A percentile compares a stretch with the other conserved stretches of the same genome.
These are phyloP conservation scores for Fistulina hepatica DNA, from an alignment of 1,284 basidiomycete genomes.

Conservation along the genomic window DNA sequence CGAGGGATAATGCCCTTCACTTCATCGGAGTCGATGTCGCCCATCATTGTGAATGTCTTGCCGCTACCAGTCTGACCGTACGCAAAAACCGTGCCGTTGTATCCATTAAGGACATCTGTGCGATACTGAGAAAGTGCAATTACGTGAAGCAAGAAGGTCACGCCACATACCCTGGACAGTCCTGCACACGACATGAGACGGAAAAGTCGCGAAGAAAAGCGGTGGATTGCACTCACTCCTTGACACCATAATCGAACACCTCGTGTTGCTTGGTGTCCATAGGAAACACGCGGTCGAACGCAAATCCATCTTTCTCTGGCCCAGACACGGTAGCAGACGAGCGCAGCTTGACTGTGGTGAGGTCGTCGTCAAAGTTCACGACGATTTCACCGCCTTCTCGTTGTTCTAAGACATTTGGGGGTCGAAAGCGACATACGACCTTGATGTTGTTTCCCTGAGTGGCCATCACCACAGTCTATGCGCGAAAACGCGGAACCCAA, in stretches of 20 bases:
- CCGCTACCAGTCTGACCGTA: conserved; percentile 99
- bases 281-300: conserved; percentile 94
- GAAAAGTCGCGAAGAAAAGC: conserved; percentile 10
- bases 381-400: conserved; percentile 88
- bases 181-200: conserved; percentile 27
- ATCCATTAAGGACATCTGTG: conserved; percentile 94
- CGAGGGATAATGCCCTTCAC: conserved; percentile 96
- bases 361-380: conserved; percentile 80
- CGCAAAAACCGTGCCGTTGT: conserved; percentile 97
- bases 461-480: too few species aligned
- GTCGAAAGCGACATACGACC: conserved; percentile 95
- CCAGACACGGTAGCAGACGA: conserved; percentile 56
- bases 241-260: conserved; percentile 98
- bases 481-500: too few species aligned
- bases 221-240: conserved; percentile 60
- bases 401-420: conserved; percentile 85
- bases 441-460: conserved; percentile 69
- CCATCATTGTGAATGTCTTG: conserved; percentile 98
- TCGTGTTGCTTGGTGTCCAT: conserved; percentile 88
- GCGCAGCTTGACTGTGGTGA: conserved; percentile 74
- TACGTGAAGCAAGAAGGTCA: not conserved
- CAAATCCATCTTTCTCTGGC: conserved; percentile 88
- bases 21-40: conserved; percentile 89
- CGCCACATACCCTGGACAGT: conserved; percentile 59
- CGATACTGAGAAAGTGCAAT: conserved; percentile 2